Conservation (phyloP, 192 early-diverging fungal species). For the Chytriomyces hyalinus region DNA sequence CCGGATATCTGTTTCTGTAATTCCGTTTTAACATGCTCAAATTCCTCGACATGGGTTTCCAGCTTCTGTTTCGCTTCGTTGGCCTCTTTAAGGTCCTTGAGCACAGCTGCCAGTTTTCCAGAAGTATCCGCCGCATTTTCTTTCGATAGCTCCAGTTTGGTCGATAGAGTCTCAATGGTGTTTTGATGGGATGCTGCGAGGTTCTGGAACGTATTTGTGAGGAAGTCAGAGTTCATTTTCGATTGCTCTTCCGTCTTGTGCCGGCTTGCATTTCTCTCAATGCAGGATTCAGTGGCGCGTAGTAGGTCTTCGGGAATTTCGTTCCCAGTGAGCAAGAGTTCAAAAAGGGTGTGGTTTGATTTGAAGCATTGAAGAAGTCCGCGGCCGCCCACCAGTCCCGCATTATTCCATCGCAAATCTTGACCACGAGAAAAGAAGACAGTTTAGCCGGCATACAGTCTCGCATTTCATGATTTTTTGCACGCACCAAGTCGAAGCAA, state of each 20-base stretch:
- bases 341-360: slow-evolving; percentile 51
- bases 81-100: slow-evolving; percentile 42
- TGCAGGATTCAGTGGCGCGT: slow-evolving; percentile 32
- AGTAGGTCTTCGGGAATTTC: slow-evolving; percentile 61
- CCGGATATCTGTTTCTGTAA: slow-evolving; percentile 33
- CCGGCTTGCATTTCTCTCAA: slow-evolving; percentile 52
- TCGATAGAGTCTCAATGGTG: slow-evolving; percentile 37
- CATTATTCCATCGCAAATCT: slow-evolving; percentile 67
- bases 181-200: slow-evolving; percentile 51
- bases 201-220: slow-evolving; percentile 46
- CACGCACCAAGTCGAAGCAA: slow-evolving; percentile 52
- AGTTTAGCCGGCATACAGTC: not conserved
- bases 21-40: slow-evolving; percentile 35
- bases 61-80: slow-evolving; percentile 38
- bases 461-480: not conserved
- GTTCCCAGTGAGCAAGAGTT: slow-evolving; percentile 58
- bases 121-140: slow-evolving; percentile 23
- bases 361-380: slow-evolving; percentile 57
- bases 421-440: not conserved
- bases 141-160: slow-evolving; percentile 44
- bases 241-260: slow-evolving; percentile 36
- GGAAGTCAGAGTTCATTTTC: slow-evolving; percentile 45
- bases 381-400: slow-evolving; percentile 54
- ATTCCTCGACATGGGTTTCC: slow-evolving; percentile 35
- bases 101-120: slow-evolving; percentile 44